Conservation (phyloP, 306 rosid species). For the Abrus precatorius region DNA sequence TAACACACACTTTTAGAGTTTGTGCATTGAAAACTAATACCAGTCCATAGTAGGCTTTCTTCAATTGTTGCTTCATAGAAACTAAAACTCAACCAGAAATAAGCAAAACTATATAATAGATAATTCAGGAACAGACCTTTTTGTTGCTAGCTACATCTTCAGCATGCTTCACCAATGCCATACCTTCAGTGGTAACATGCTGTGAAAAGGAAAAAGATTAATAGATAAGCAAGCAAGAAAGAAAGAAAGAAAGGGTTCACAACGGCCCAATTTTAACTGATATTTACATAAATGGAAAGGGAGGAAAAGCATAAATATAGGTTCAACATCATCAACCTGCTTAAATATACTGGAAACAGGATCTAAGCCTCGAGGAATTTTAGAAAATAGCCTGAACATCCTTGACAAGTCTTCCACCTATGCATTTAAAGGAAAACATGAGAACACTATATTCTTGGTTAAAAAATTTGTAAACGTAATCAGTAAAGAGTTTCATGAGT, state of each 20-base stretch:
- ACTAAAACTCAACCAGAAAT: conserved; percentile 35
- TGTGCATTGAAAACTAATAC: background rate
- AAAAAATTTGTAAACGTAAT: conserved; percentile 8
- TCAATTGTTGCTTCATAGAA: conserved; percentile 23
- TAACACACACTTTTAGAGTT: conserved; percentile 32
- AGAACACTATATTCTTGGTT: conserved; percentile 19
- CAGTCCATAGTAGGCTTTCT: conserved; percentile 14
- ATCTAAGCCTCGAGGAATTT: conserved; percentile 89
- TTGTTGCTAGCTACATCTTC: conserved; percentile 97
- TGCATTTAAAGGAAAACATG: conserved; percentile 29
- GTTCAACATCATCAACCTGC: conserved; percentile 67
- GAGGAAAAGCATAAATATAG: conserved; percentile 32
- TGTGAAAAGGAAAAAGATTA: conserved; percentile 51
- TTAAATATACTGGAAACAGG: conserved; percentile 90
- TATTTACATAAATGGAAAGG: background rate
- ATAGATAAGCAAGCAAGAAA: conserved; percentile 34
- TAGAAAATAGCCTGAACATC: conserved; percentile 98
- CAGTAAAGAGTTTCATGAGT: conserved; percentile 33
- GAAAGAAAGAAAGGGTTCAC: background rate
- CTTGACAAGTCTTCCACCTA: conserved; percentile 92
- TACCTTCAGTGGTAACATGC: conserved; percentile 97
- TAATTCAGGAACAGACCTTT: conserved; percentile 64
- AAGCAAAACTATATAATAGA: conserved; percentile 31
- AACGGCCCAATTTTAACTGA: conserved; percentile 7
- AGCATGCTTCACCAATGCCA: conserved; percentile 93